These are phyloP conservation scores for Filobasidium wieringae DNA, from an alignment of 768 basidiomycete species.

Conservation along the genomic window DNA sequence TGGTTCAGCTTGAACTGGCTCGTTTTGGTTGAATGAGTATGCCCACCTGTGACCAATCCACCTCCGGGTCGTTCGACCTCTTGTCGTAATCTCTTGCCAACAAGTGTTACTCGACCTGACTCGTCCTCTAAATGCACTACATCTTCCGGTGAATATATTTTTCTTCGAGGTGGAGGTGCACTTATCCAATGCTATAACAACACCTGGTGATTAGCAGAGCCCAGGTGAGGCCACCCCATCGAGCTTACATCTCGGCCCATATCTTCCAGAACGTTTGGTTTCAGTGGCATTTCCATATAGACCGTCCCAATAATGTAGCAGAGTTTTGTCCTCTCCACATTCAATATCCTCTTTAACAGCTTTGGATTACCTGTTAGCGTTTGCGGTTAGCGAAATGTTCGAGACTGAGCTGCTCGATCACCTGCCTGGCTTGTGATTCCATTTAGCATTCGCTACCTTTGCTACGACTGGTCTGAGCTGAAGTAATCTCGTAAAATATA, in stretches of 20 bases:
- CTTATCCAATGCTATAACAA: constrained; percentile 88
- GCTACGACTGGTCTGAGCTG: constrained; percentile 46
- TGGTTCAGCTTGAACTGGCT: no score
- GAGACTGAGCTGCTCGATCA: background rate
- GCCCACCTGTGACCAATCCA: constrained; percentile 58
- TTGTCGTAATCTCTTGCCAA: constrained; percentile 55
- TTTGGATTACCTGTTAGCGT: constrained; percentile 50
- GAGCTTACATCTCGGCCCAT: constrained; percentile 68
- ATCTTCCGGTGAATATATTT: constrained; percentile 68
- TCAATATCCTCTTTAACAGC: constrained; percentile 68
- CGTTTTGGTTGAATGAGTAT: background rate
- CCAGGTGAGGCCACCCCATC: background rate
- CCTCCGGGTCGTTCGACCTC: constrained; percentile 42
- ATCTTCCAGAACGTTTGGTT: constrained; percentile 95
- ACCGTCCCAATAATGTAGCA: constrained; percentile 91
- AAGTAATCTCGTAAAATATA: constrained; percentile 55
- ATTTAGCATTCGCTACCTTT: constrained; percentile 45
- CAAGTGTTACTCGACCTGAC: constrained; percentile 77
- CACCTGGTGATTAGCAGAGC: background rate
- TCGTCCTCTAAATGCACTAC: constrained; percentile 88
- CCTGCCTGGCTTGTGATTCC: constrained; percentile 44
- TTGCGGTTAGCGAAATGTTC: background rate
- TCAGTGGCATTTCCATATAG: constrained; percentile 98
- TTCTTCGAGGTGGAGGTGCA: constrained; percentile 61
- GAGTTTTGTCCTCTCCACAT: constrained; percentile 68